Conservation (phyloP, 1,284 basidiomycete species). For the Moniliella sp. region DNA sequence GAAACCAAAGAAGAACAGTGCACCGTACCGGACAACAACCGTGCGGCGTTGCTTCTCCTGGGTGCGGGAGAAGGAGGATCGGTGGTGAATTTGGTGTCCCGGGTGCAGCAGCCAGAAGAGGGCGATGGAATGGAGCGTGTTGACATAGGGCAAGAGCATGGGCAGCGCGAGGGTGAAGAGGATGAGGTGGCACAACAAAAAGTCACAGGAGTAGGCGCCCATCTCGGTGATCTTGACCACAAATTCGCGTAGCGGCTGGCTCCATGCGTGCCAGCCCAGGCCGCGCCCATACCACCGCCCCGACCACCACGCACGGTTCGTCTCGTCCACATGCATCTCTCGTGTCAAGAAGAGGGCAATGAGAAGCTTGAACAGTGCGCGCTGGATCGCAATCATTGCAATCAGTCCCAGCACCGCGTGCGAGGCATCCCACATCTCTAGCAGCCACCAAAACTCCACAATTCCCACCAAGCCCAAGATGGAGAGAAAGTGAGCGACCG, state of each 20-base stretch:
- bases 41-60: conserved; percentile 27
- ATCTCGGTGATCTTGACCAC: conserved; percentile 34
- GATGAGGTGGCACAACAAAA: conserved; percentile 25
- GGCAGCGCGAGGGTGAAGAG: conserved; percentile 39
- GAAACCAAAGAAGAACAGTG: conserved; percentile 58
- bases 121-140: conserved; percentile 24
- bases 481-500: conserved; percentile 27
- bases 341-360: conserved; percentile 28
- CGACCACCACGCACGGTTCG: conserved; percentile 34
- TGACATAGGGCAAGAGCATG: conserved; percentile 32
- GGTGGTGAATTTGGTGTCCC: conserved; percentile 65
- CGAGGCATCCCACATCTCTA: conserved; percentile 72
- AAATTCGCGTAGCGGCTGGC: conserved; percentile 31
- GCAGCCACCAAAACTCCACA: conserved; percentile 52
- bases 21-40: conserved; percentile 45
- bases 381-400: conserved; percentile 33
- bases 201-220: conserved; percentile 28
- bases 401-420: conserved; percentile 47
- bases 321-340: conserved; percentile 34
- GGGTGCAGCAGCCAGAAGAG: conserved; percentile 38
- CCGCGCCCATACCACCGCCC: conserved; percentile 33
- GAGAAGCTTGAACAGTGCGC: conserved; percentile 33
- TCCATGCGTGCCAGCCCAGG: conserved; percentile 29
- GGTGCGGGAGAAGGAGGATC: conserved; percentile 43
- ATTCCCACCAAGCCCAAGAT: conserved; percentile 20